Percentiles rank a stretch among this genome's conserved stretches.
Evolutionary conservation across 1,284 basidiomycete genomes (phyloP).

Genomic region (Cutaneotrichosporon mucoides): DNA sequence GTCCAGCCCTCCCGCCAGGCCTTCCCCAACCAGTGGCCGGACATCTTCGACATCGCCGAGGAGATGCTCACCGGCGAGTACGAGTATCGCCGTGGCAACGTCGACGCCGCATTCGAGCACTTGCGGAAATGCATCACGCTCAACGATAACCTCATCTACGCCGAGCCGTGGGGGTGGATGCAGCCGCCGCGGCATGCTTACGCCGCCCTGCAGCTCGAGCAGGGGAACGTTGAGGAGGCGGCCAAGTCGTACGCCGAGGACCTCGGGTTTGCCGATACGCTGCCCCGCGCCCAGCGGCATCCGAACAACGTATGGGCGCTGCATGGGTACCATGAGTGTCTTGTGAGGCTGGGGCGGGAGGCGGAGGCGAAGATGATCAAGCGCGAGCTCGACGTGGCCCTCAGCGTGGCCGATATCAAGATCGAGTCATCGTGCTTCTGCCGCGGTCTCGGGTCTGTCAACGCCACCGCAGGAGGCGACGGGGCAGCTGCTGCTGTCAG

Average conservation of each 20-base stretch:
- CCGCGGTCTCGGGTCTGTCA: conserved; percentile 4
- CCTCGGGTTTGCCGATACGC: conserved; percentile 30
- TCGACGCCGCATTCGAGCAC: conserved; percentile 29
- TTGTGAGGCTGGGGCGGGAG: conserved; percentile 27
- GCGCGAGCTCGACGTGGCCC: conserved; percentile 31
- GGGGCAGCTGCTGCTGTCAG: too few relatives aligned
- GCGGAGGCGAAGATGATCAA: conserved; percentile 30
- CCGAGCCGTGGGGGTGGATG: conserved; percentile 46
- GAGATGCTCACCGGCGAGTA: conserved; percentile 42
- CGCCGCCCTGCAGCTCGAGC: conserved; percentile 40
- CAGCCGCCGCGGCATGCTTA: conserved; percentile 43
- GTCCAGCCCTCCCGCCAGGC: conserved; percentile 26
- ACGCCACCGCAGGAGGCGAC: too few relatives aligned
- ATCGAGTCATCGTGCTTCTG: conserved; percentile 39
- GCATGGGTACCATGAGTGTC: conserved; percentile 43
- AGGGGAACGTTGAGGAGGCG: conserved; percentile 34
- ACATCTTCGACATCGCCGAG: conserved; percentile 35
- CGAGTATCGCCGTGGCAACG: conserved; percentile 35
- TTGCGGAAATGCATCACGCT: conserved; percentile 30
- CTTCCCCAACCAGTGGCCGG: conserved; percentile 33
- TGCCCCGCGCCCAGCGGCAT: conserved; percentile 38
- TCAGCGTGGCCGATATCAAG: conserved; percentile 36
- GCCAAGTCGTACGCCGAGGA: conserved; percentile 35
- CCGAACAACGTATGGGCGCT: conserved; percentile 47
- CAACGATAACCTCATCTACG: conserved; percentile 36